Conservation (phyloP, 1,139 yeast genomes). For the Hyphopichia fennica region DNA sequence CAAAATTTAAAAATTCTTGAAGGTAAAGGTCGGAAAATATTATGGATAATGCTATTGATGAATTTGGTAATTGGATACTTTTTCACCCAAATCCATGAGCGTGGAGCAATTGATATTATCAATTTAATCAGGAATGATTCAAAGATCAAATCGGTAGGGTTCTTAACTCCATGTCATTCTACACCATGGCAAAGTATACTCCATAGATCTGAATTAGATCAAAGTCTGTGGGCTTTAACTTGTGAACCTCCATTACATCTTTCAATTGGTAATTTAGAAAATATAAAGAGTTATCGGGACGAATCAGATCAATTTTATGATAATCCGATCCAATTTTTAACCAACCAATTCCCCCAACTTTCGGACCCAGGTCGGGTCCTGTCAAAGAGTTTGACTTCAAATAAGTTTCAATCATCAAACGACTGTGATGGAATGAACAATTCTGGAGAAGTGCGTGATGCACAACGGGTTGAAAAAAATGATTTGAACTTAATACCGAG, state of each 20-base stretch:
- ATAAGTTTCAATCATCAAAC: too few relatives aligned
- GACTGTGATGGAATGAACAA: neutral
- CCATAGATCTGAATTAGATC: conserved; percentile 45
- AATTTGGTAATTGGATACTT: conserved; percentile 50
- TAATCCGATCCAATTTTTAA: conserved; percentile 56
- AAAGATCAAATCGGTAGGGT: conserved; percentile 58
- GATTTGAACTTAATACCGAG: too few relatives aligned
- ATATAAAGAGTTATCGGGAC: conserved; percentile 59
- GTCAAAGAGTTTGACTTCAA: too few relatives aligned
- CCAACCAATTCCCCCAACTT: conserved; percentile 11
- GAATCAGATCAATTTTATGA: conserved; percentile 84
- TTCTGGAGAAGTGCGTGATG: neutral
- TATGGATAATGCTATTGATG: conserved; percentile 24
- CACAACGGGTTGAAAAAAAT: too few relatives aligned
- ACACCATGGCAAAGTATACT: conserved; percentile 93
- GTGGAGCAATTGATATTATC: conserved; percentile 77
- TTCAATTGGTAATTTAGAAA: conserved; percentile 12
- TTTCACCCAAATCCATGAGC: conserved; percentile 69
- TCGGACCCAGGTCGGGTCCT: conserved; percentile 32
- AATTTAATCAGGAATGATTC: conserved; percentile 48
- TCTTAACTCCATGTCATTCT: conserved; percentile 93
- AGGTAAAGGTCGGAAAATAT: neutral
- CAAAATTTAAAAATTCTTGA: neutral
- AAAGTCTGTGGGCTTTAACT: conserved; percentile 68
- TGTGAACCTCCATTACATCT: conserved; percentile 86